Base-by-base conservation (phyloP, 2,329 filamentous ascomycete species). In the Acrocalymma vagum region DNA sequence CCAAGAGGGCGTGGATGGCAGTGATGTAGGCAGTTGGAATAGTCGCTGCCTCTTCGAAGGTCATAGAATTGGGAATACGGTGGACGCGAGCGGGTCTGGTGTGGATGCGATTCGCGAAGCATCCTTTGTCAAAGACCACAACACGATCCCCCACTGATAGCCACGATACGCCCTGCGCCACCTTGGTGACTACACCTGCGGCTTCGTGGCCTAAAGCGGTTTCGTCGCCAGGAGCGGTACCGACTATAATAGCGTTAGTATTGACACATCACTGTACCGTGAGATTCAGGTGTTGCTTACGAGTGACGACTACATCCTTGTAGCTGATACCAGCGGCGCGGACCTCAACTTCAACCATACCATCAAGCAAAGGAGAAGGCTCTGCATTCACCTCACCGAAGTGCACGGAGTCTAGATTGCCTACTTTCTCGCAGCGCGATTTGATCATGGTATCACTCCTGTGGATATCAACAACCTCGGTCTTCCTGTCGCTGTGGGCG, bases 311-410 rank as follows among this genome's bases (percentile, higher is more conserved):
- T 9, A 55, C 15, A 27, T 53, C 47, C 17, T 43, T 41, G 39
- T 32, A 55, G 25, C 49, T 52, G 6, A 52, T 9, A 18, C 45
- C 45, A 7, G 24, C 27, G 0, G 21, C 27, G 14, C 62, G 60
- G 22, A 60, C 54, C 15, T 55, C 44, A 11, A 69, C 43, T 30
- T 69, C 66, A 11, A 68, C 50, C 4, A 58, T 37, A 18, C 61
- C 37, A 9, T 42, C 25, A 3, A 22, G 21, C 9, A 53, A n/a
- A 4, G 41, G 47, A 3, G 29, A 14, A n/a, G 32, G 32, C 5
- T 28, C 27, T 3, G 29, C 11, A 4, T 29, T 23, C 11, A 45
- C 29, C 22, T 46, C 46, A 6, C 28, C 23, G 26, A 35, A 53
- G 7, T 26, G 25, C 9, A 53, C 16, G n/a, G 36, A 35, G 24